Conservation (phyloP, 805 yeast species). For the Saccharomycopsis malanga region DNA sequence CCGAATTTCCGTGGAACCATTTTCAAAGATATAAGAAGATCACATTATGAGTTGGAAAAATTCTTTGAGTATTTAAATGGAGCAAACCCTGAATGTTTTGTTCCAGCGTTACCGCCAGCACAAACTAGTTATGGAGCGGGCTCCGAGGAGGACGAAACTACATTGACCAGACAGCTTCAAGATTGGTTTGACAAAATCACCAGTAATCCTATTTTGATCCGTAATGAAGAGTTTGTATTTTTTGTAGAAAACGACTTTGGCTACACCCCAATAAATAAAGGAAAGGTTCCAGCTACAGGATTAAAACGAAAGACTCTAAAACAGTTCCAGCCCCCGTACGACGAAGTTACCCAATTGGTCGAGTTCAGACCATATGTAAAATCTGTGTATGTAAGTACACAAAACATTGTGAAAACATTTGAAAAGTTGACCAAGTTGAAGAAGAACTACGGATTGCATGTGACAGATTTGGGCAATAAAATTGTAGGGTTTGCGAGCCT, state of each 20-base stretch:
- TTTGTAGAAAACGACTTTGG: constrained; percentile 76
- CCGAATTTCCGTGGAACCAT: constrained; percentile 66
- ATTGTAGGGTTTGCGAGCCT: constrained; percentile 33
- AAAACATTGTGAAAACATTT: constrained; percentile 45
- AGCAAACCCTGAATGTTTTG: constrained; percentile 86
- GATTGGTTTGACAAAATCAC: constrained; percentile 78
- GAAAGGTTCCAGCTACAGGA: constrained; percentile 72
- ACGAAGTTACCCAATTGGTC: constrained; percentile 72
- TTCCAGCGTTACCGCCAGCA: constrained; percentile 78
- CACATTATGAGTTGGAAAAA: constrained; percentile 68
- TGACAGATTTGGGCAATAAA: constrained; percentile 43
- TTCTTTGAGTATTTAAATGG: constrained; percentile 72
- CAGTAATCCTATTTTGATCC: constrained; percentile 66
- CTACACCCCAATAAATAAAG: constrained; percentile 43
- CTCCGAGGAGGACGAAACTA: constrained; percentile 68
- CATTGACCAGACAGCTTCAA: constrained; percentile 56
- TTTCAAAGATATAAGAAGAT: constrained; percentile 72
- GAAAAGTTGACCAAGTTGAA: constrained; percentile 45
- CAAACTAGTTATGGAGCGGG: constrained; percentile 75
- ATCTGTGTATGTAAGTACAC: constrained; percentile 54
- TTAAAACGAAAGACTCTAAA: constrained; percentile 82
- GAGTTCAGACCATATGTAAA: constrained; percentile 84
- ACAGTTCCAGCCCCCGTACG: constrained; percentile 88
- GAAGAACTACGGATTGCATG: constrained; percentile 45
- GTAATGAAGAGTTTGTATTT: constrained; percentile 82